Evolutionary conservation across 495 filamentous ascomycete species (phyloP).

Genomic region (Tirmania nivea): DNA sequence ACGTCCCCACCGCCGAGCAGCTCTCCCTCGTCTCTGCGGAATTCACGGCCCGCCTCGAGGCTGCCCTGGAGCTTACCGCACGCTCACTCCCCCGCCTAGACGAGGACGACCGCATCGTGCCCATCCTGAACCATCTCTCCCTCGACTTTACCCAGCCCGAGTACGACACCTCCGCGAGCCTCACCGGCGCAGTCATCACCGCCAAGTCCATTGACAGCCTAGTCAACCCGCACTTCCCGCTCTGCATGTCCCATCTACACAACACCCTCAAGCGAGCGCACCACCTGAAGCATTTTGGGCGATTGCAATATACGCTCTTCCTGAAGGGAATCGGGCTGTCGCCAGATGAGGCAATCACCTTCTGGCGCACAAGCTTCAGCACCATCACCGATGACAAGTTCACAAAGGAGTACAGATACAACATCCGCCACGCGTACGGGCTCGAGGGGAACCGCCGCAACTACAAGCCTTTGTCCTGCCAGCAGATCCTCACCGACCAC

Average conservation of each 20-base stretch:
- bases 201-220: slow-evolving; percentile 65
- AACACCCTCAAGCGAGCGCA: slow-evolving; percentile 58
- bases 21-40: slow-evolving; percentile 70
- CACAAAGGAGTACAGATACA: slow-evolving; percentile 93
- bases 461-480: slow-evolving; percentile 78
- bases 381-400: slow-evolving; percentile 75
- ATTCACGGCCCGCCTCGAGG: slow-evolving; percentile 56
- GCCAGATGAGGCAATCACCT: slow-evolving; percentile 77
- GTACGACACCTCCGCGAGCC: slow-evolving; percentile 37
- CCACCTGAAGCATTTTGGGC: slow-evolving; percentile 81
- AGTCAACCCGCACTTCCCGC: slow-evolving; percentile 56
- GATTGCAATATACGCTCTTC: slow-evolving; percentile 91
- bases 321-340: slow-evolving; percentile 88
- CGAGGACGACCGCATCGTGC: slow-evolving; percentile 86
- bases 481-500: slow-evolving; percentile 76
- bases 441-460: slow-evolving; percentile 76
- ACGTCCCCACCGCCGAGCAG: slow-evolving; percentile 72
- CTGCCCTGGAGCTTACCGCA: slow-evolving; percentile 64
- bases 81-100: slow-evolving; percentile 79
- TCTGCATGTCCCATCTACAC: slow-evolving; percentile 87
- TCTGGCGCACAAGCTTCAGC: slow-evolving; percentile 75
- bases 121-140: slow-evolving; percentile 78
- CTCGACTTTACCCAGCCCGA: slow-evolving; percentile 86
- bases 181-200: slow-evolving; percentile 47
- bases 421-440: slow-evolving; percentile 80